Evolutionary conservation across 2,329 filamentous ascomycete species (phyloP), one percentile per base, ranked within the genome.

Genomic region (Purpureocillium lavendulum): DNA sequence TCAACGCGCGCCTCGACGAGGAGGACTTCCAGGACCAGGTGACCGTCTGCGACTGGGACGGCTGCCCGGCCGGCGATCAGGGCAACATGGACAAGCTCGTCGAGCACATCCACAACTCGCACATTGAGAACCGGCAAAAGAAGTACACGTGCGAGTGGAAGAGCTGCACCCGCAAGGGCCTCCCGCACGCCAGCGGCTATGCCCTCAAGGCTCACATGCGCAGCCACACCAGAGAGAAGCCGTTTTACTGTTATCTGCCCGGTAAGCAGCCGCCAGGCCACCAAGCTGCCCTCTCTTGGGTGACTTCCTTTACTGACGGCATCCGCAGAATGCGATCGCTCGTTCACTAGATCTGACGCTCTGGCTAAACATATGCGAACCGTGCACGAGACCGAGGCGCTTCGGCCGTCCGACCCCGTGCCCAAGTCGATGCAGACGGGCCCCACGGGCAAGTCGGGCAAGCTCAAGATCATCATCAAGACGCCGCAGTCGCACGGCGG

Each of bases 111-210:
- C 90, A 97, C 63, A 84, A 88, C 55, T 87, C 90, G 42, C 92
- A 98, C 62, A 95, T 97, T 54, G 87, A 92, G 56, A 87, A 82
- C 45, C 79, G 89, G 40, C 86, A 92, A 66, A 95, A 94, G 66
- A 95, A 92, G 61, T 97, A 97, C 60, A 88, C 87, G n/a, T 98
- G 92, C 64, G 90, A 97, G 64, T 98, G 92, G 92, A 79, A 77
- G 43, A 90, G 90, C 49, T 98, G 92, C 60, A 75, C 73, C 39
- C 70, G 89, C 45, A 97, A 95, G 66, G 87, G 88, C 43, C 80
- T 92, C 62, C 81, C 87, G 14, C 92, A 98, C 64, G 90, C 90
- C 1, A 95, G 88, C 54, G 92, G 87, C 3, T 98, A 98, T 65
- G 92, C 92, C 4, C 68, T 98, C 47, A 89, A 94, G 60, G 92